Percentiles rank a stretch among this genome's conserved stretches.
phyloP scores from a whole-genome alignment of 805 yeast species.

The Starmera caribaea region DNA sequence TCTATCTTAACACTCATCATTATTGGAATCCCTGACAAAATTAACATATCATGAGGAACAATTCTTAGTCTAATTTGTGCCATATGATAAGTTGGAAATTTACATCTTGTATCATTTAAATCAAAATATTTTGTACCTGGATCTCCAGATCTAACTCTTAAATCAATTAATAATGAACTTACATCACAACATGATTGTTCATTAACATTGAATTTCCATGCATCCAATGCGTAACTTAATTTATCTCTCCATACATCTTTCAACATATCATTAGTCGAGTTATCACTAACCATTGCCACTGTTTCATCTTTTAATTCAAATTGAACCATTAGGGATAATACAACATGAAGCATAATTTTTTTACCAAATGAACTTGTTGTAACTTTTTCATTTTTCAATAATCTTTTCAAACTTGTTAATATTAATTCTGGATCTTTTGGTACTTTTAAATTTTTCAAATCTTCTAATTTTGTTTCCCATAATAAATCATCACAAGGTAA shows the following conservation, averaged over 20 bases:
- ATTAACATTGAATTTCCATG: slow-evolving; percentile 33
- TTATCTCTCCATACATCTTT: slow-evolving; percentile 47
- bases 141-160: slow-evolving; percentile 4
- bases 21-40: slow-evolving; percentile 66
- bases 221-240: slow-evolving; percentile 53
- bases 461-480: slow-evolving; percentile 48
- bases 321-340: slow-evolving; percentile 51
- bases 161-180: slow-evolving; percentile 1
- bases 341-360: slow-evolving; percentile 50
- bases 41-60: slow-evolving; percentile 63
- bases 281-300: slow-evolving; percentile 1
- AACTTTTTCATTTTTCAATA: slow-evolving; percentile 11
- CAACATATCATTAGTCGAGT: background rate
- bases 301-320: slow-evolving; percentile 49
- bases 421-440: slow-evolving; percentile 2
- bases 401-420: slow-evolving; percentile 29
- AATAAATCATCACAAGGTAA: slow-evolving; percentile 48
- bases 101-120: slow-evolving; percentile 34
- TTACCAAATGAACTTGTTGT: slow-evolving; percentile 39
- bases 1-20: slow-evolving; percentile 57
- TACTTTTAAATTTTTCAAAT: slow-evolving; percentile 34
- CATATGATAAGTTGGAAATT: slow-evolving; percentile 54
- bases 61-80: slow-evolving; percentile 57
- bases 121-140: slow-evolving; percentile 19
- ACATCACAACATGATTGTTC: slow-evolving; percentile 4